These are phyloP conservation scores for Trichoderma sp. DNA, from an alignment of 2,329 filamentous ascomycete species.

Conservation along the genomic window DNA sequence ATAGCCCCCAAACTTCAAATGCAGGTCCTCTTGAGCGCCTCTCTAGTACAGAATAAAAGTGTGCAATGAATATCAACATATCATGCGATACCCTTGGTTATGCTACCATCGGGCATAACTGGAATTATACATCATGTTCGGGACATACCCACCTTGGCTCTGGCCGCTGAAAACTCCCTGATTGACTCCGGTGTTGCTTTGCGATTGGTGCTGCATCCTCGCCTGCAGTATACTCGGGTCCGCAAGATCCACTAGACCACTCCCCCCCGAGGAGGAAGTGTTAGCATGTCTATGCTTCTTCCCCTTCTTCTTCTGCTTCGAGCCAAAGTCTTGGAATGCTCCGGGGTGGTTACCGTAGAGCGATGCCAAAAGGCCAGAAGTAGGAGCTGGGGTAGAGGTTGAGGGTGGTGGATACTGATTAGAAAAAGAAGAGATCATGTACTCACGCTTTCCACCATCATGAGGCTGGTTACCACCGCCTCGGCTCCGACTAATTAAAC, in stretches of 20 bases:
- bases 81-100: conserved; percentile 7
- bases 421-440: conserved; percentile 88
- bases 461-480: conserved; percentile 68
- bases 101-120: conserved; percentile 67
- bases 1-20: conserved; percentile 25
- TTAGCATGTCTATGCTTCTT: conserved; percentile 99
- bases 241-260: conserved; percentile 99
- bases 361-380: conserved; percentile 85
- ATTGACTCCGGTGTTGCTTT: conserved; percentile 78
- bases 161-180: conserved; percentile 87
- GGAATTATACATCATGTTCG: conserved; percentile 77
- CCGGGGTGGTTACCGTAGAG: conserved; percentile 85
- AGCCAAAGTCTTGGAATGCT: conserved; percentile 85
- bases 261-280: conserved; percentile 99
- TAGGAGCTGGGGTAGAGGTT: conserved; percentile 81
- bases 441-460: conserved; percentile 97
- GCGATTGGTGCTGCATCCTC: conserved; percentile 85
- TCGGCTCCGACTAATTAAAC: conserved; percentile 71
- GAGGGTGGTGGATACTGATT: conserved; percentile 80
- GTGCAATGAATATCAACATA: conserved; percentile 13
- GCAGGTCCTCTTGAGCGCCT: conserved; percentile 23
- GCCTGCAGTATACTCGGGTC: conserved; percentile 99
- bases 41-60: conserved; percentile 22
- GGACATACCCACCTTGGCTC: conserved; percentile 93
- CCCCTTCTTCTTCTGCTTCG: conserved; percentile 99